These are phyloP conservation scores for Cetraspora pellucida DNA, from an alignment of 192 early-diverging fungal species.

Conservation along the genomic window DNA sequence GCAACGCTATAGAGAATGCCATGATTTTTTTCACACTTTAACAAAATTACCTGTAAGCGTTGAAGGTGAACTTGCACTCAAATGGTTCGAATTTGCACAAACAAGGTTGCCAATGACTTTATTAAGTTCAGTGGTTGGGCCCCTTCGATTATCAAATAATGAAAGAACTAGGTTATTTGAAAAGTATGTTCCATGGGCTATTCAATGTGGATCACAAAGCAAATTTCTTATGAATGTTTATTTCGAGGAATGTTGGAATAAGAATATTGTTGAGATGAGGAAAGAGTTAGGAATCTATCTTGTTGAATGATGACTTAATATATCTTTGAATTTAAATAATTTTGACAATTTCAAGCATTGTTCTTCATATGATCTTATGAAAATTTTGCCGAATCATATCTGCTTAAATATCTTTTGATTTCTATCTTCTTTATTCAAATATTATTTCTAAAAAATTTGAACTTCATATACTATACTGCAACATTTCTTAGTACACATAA, in stretches of 20 bases:
- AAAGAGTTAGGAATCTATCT: constrained; percentile 71
- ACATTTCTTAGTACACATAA: too few species aligned
- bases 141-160: constrained; percentile 60
- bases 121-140: constrained; percentile 83
- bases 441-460: too few species aligned
- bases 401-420: too few species aligned
- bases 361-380: too few species aligned
- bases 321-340: too few species aligned
- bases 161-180: constrained; percentile 68
- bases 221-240: constrained; percentile 85
- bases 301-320: too few species aligned
- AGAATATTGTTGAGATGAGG: constrained; percentile 66
- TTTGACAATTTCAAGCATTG: too few species aligned
- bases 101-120: constrained; percentile 87
- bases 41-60: constrained; percentile 80
- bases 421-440: too few species aligned
- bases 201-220: constrained; percentile 75
- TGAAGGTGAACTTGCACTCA: constrained; percentile 90
- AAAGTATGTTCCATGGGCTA: constrained; percentile 89
- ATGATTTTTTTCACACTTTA: constrained; percentile 93
- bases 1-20: constrained; percentile 89
- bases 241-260: constrained; percentile 84
- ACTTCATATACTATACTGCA: too few species aligned
- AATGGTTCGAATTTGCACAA: constrained; percentile 94
- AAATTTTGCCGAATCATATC: too few species aligned